These are phyloP conservation scores for Aureobasidium zeae DNA, from an alignment of 2,329 filamentous ascomycete species.

Conservation along the genomic window DNA sequence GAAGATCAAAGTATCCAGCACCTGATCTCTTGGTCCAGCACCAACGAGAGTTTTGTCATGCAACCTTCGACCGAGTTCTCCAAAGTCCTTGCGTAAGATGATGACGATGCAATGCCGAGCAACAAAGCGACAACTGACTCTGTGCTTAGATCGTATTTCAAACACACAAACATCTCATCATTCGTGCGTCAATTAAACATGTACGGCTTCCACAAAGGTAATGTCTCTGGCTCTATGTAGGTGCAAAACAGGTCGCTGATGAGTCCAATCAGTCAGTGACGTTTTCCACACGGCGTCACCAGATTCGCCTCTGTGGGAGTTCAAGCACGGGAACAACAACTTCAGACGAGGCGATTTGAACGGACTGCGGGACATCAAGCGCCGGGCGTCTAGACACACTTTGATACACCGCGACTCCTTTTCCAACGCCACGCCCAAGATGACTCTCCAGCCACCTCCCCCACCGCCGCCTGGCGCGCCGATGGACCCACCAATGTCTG, in stretches of 20 bases:
- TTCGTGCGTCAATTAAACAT: slow-evolving; percentile 98
- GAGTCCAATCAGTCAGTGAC: slow-evolving; percentile 66
- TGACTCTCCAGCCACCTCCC: slow-evolving; percentile 46
- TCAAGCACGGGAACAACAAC: slow-evolving; percentile 94
- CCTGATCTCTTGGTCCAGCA: slow-evolving; percentile 89
- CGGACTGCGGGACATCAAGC: slow-evolving; percentile 88
- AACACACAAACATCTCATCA: slow-evolving; percentile 97
- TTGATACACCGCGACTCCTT: slow-evolving; percentile 89
- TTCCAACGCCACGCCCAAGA: slow-evolving; percentile 56
- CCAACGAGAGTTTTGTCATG: slow-evolving; percentile 97
- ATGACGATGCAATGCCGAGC: too few relatives aligned
- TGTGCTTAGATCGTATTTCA: slow-evolving; percentile 82
- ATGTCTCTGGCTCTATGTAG: slow-evolving; percentile 17
- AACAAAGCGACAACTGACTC: slow-evolving; percentile 17
- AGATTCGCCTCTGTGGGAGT: slow-evolving; percentile 94
- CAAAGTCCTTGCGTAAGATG: slow-evolving; percentile 92
- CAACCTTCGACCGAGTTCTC: slow-evolving; percentile 95
- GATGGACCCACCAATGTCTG: slow-evolving; percentile 51
- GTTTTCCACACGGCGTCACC: slow-evolving; percentile 93
- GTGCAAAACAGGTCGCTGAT: slow-evolving; percentile 1
- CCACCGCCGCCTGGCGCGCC: slow-evolving; percentile 57
- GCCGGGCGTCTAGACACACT: slow-evolving; percentile 83
- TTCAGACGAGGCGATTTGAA: slow-evolving; percentile 93
- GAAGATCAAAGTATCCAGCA: slow-evolving; percentile 90
- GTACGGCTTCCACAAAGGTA: slow-evolving; percentile 99